Evolutionary conservation across 331 rosid species (phyloP).

Genomic region (Rosa hybrid): DNA sequence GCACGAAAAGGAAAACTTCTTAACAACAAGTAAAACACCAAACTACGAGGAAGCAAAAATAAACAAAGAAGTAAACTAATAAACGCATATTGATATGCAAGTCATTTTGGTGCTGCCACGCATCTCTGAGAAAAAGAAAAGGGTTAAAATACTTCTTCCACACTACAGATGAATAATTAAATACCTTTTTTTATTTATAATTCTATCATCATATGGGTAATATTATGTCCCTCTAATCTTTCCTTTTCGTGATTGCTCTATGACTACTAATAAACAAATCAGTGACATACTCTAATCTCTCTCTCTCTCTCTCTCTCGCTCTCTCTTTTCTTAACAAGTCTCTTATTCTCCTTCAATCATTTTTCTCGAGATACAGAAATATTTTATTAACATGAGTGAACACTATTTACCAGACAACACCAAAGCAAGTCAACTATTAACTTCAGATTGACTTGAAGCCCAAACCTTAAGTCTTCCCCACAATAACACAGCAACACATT

Average conservation of each 20-base stretch:
- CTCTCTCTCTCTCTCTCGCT: no score
- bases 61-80: not conserved
- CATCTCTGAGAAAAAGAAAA: not conserved
- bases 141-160: not conserved
- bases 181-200: not conserved
- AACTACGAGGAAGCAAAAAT: not conserved
- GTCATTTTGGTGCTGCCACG: not conserved
- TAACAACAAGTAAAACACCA: not conserved
- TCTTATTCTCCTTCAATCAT: not conserved
- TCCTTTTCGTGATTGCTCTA: not conserved
- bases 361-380: not conserved
- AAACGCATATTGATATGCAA: not conserved
- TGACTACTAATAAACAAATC: not conserved
- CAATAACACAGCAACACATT: not conserved
- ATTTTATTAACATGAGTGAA: not conserved
- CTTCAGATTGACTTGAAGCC: not conserved
- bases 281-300: no score
- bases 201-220: not conserved
- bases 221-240: not conserved
- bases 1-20: not conserved
- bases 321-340: not conserved
- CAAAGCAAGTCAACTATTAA: not conserved
- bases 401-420: not conserved
- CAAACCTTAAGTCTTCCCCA: not conserved
- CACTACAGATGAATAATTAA: not conserved